These are phyloP conservation scores for Fragilaria radians DNA, from an alignment of 108 stramenopile genomes.

Conservation along the genomic window DNA sequence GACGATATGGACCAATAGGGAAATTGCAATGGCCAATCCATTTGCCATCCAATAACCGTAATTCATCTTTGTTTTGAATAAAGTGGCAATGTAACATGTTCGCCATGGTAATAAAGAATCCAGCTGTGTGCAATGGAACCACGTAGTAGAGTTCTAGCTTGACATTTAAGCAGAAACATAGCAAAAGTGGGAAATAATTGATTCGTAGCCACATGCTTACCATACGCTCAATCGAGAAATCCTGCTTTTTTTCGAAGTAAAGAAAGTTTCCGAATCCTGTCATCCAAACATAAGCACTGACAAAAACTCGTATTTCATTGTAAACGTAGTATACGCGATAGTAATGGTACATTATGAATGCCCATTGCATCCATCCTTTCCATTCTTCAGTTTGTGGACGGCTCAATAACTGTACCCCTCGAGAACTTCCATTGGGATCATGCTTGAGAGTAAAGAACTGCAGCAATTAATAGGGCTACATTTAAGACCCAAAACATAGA, in stretches of 20 bases:
- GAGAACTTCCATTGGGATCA: slow-evolving; percentile 26
- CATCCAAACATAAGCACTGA: slow-evolving; percentile 89
- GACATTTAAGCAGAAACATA: slow-evolving; percentile 69
- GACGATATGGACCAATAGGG: slow-evolving; percentile 40
- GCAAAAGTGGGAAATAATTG: slow-evolving; percentile 86
- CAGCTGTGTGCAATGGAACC: slow-evolving; percentile 87
- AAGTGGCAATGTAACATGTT: slow-evolving; percentile 40
- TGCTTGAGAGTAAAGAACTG: slow-evolving; percentile 32
- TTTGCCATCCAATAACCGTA: slow-evolving; percentile 39
- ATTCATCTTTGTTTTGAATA: slow-evolving; percentile 23
- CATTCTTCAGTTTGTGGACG: slow-evolving; percentile 83
- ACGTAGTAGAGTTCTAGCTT: slow-evolving; percentile 90
- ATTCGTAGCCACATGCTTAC: slow-evolving; percentile 88
- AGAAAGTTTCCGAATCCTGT: slow-evolving; percentile 88
- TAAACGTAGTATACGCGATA: slow-evolving; percentile 83
- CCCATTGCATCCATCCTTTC: slow-evolving; percentile 97
- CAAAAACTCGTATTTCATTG: slow-evolving; percentile 90
- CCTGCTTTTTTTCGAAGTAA: slow-evolving; percentile 80
- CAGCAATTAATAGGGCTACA: slow-evolving; percentile 25
- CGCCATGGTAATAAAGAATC: slow-evolving; percentile 63
- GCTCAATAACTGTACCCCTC: slow-evolving; percentile 42
- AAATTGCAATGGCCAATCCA: slow-evolving; percentile 27
- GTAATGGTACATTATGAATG: slow-evolving; percentile 89
- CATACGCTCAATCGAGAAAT: slow-evolving; percentile 79
- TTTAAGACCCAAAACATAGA: slow-evolving; percentile 57